These are phyloP conservation scores for Starmerella khaoyaiensis DNA, from an alignment of 805 yeast genomes.

Conservation along the genomic window DNA sequence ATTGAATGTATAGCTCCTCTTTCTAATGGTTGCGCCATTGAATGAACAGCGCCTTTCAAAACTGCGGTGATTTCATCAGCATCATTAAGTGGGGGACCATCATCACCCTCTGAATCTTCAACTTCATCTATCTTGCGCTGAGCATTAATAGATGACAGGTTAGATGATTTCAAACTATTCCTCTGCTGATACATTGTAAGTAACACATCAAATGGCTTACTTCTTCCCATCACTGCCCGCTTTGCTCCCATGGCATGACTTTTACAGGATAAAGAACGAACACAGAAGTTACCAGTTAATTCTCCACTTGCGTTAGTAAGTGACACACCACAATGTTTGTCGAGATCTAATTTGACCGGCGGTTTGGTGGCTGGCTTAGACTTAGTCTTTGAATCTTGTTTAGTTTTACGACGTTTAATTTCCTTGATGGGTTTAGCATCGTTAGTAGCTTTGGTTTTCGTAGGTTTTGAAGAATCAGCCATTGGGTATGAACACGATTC, in stretches of 20 bases:
- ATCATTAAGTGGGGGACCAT: conserved; percentile 44
- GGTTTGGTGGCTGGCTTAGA: conserved; percentile 51
- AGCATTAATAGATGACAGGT: conserved; percentile 7
- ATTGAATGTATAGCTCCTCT: conserved; percentile 48
- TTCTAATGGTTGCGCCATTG: conserved; percentile 71
- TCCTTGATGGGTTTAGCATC: conserved; percentile 4
- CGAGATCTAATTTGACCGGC: conserved; percentile 34
- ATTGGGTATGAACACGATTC: too few species aligned
- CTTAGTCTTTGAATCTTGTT: conserved; percentile 12
- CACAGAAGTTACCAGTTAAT: conserved; percentile 86
- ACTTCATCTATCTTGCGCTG: conserved; percentile 27
- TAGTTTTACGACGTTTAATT: conserved; percentile 13
- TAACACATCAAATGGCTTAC: conserved; percentile 79
- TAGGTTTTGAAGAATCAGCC: too few species aligned
- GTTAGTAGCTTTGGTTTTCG: not conserved
- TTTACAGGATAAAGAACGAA: conserved; percentile 88
- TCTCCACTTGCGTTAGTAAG: conserved; percentile 26
- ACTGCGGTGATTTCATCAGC: conserved; percentile 88
- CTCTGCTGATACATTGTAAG: conserved; percentile 84
- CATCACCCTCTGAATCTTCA: conserved; percentile 23
- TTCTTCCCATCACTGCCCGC: conserved; percentile 83
- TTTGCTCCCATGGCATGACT: conserved; percentile 98
- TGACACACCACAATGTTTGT: conserved; percentile 84
- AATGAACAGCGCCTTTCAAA: conserved; percentile 65
- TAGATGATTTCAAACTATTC: conserved; percentile 75